phyloP scores from a whole-genome alignment of 2,329 filamentous ascomycete genomes.

The Verticillium alfalfae region DNA sequence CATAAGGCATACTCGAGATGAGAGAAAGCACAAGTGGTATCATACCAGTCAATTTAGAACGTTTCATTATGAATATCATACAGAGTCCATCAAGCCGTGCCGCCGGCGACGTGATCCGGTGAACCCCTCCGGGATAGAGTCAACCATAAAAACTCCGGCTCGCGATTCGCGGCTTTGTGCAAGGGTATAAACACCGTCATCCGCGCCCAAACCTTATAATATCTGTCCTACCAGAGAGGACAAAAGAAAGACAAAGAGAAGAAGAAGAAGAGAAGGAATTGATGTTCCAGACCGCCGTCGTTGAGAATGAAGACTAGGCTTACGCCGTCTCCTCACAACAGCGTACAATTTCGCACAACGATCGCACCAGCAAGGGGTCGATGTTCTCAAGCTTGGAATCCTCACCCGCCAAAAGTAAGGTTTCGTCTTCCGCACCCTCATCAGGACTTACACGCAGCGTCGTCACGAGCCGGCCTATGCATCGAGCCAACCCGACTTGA shows the following conservation, averaged over 20 bases:
- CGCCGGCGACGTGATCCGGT: neutral
- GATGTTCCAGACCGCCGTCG: neutral
- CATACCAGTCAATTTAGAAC: neutral
- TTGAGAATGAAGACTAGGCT: neutral
- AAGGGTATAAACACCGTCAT: neutral
- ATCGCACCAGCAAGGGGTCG: conserved; percentile 31
- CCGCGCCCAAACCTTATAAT: neutral
- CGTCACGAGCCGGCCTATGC: conserved; percentile 43
- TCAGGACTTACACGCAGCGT: conserved; percentile 30
- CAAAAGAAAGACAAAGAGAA: neutral
- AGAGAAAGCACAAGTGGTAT: neutral
- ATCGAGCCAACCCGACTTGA: conserved; percentile 42
- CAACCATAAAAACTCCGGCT: neutral
- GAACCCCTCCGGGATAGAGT: neutral
- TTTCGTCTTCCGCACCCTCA: conserved; percentile 2
- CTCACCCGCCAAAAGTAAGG: conserved; percentile 3
- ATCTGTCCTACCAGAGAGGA: neutral
- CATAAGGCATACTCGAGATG: neutral
- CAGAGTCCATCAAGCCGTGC: neutral
- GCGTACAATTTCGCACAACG: conserved; percentile 36
- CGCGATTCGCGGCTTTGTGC: neutral
- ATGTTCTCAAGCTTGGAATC: conserved; percentile 17
- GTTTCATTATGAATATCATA: neutral
- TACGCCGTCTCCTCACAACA: conserved; percentile 9
- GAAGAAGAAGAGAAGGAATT: neutral